Evolutionary conservation across 2,329 filamentous ascomycete genomes (phyloP), one percentile per base, ranked within the genome.

Genomic region (Aspergillus persii): DNA sequence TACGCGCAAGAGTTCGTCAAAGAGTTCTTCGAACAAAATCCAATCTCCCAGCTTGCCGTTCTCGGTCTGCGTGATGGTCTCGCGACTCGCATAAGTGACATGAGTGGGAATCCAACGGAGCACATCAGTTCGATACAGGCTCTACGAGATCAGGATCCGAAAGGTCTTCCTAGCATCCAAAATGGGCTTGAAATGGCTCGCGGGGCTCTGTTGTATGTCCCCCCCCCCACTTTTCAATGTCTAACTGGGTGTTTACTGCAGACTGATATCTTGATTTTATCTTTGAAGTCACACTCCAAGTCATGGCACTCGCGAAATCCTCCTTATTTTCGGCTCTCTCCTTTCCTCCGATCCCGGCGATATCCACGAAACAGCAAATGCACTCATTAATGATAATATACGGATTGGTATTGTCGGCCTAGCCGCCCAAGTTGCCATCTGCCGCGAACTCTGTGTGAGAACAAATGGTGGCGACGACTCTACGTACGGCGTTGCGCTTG

Each of bases 11-110:
- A 92, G 58, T 99, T 98, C 75, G 89, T 98, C 52, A 85, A 88
- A 60, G 94, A 97, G 74, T 99, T 92, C 78, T 99, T 98, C 72
- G 95, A 98, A 77, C 95, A 99, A 77, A 99, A 99, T 70, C 95
- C 95, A 9, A 98, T 99, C 66, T 96, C 92, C 8, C 95, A 99
- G 77, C 85, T 99, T 58, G 93, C 90, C 27, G 89, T 99, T 31
- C 81, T 99, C 44, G 94, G 91, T 53, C 96, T 98, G 90, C 86
- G 91, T 62, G 95, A 98, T 73, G 95, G 95, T 15, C 82, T 98
- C 15, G 93, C 93, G 2, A 81, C 96, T 27, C 83, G 91, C 44
- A 85, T 99, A 63, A 95, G 90, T 71, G 91, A 96, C 71, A 88
- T 98, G 81, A 89, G 90, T 57, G 95, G 95, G 8, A 97, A 97